A percentile compares a stretch with the other conserved stretches of the same genome.
phyloP scores from a whole-genome alignment of 148 eudicot species.

The Chenopodium quinoa region DNA sequence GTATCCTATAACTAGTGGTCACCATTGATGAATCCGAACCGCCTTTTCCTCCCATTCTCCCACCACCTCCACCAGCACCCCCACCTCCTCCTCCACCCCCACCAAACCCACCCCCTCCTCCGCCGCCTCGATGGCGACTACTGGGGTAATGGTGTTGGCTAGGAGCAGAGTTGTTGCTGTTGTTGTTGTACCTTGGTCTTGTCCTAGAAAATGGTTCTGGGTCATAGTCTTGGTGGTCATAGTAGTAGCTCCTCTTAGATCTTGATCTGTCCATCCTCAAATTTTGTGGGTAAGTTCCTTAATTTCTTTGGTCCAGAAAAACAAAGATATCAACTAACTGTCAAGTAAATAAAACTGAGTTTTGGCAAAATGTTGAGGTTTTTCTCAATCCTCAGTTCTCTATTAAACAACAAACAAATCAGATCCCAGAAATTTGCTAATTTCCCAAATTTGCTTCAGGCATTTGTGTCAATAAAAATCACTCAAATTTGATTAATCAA shows the following conservation, averaged over 20 bases:
- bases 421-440: conserved; percentile 22
- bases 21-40: conserved; percentile 55
- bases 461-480: conserved; percentile 17
- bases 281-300: background rate
- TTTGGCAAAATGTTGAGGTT: background rate
- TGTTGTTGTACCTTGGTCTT: conserved; percentile 57
- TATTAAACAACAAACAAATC: background rate
- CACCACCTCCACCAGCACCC: conserved; percentile 34
- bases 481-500: background rate
- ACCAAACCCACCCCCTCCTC: conserved; percentile 27
- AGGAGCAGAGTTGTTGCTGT: conserved; percentile 23
- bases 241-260: conserved; percentile 86
- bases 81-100: conserved; percentile 25
- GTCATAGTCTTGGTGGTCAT: conserved; percentile 74
- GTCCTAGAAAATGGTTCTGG: conserved; percentile 57
- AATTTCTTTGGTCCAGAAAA: conserved; percentile 19
- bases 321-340: background rate
- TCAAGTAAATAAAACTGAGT: background rate
- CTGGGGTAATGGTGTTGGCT: conserved; percentile 27
- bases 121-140: conserved; percentile 47
- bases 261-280: conserved; percentile 80
- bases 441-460: conserved; percentile 4
- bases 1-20: conserved; percentile 75
- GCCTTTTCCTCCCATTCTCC: conserved; percentile 32
- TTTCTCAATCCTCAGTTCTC: background rate